Base-by-base conservation (phyloP, 1,139 yeast species). In the Kodamaea derodonti region DNA sequence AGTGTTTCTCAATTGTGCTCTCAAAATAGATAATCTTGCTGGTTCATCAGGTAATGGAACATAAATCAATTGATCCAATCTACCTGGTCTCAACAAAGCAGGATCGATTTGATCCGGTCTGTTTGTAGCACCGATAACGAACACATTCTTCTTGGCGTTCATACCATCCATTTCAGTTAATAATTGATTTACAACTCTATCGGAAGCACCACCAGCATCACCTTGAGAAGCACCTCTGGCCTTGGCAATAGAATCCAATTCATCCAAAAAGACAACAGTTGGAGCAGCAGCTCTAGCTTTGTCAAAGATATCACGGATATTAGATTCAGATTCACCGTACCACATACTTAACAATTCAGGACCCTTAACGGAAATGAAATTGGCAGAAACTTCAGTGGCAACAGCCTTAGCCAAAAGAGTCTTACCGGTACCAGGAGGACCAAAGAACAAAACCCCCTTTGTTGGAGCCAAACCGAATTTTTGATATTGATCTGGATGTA, bases 371-470 rank as follows among this genome's bases (percentile, higher is more conserved):
- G 95, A 85, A 29, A 92, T 92, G 59, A 92, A 92, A 56, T 92
- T 92, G 7, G 97, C 97, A 36, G 95, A 75, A 1, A 96, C 86
- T 60, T 92, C 97, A 55, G 92, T 90, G 11, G 98, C 98, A 9
- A 92, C 97, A 0, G 97, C 98, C 53, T 92, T 92, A 1, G 97
- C 98, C 32, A 92, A 67, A 37, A 92, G 72, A 5, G 98, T 90
- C 68, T 90, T 90, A 86, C 98, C 98, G 46, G 97, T 90, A 82
- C 98, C 98, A 42, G 98, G 98, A 38, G 98, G 98, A 52, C 99
- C 99, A 64, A 85, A 92, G 74, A 94, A 92, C 60, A 94, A 74
- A 48, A 92, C 97, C 70, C 99, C 99, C 70, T 90, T 90, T 35
- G 97, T 80, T 37, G 98, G 98, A 14, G 97, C 83, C 63, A 92